These are phyloP conservation scores for Leccinum imitatum DNA, from an alignment of 768 basidiomycete genomes.

Conservation along the genomic window DNA sequence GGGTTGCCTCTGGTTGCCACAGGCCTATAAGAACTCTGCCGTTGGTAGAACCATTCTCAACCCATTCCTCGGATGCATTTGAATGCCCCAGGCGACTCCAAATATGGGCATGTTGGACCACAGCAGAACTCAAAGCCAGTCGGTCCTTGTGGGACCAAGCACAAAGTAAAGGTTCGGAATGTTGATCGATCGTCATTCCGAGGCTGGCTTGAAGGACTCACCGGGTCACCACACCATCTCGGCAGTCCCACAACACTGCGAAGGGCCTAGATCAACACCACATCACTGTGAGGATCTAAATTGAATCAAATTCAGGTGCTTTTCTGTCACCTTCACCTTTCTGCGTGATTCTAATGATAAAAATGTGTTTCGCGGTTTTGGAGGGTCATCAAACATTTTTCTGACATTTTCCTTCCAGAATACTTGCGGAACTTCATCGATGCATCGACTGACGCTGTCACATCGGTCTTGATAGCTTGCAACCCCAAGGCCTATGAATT, in stretches of 20 bases:
- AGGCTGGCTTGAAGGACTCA: constrained; percentile 6
- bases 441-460: constrained; percentile 1
- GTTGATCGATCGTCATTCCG: constrained; percentile 15
- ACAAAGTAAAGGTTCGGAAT: constrained; percentile 18
- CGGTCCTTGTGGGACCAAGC: constrained; percentile 17
- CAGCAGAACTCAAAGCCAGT: constrained; percentile 4
- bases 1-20: no score
- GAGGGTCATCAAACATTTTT: constrained; percentile 1
- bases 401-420: constrained; percentile 15
- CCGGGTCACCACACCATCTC: constrained; percentile 16
- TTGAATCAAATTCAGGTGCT: constrained; percentile 15
- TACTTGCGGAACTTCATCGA: constrained; percentile 3
- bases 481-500: not conserved
- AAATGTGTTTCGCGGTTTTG: constrained; percentile 1
- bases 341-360: constrained; percentile 9
- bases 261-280: constrained; percentile 10
- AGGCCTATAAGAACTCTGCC: not conserved
- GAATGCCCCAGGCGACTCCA: constrained; percentile 7
- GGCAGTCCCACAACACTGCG: constrained; percentile 16
- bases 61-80: constrained; percentile 1
- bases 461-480: constrained; percentile 8
- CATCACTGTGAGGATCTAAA: constrained; percentile 7
- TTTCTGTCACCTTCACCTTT: constrained; percentile 8
- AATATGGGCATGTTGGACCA: constrained; percentile 13
- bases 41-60: not conserved